Percentiles rank a stretch among this genome's conserved stretches.
These are phyloP conservation scores for Xylariaceae sp. DNA, from an alignment of 2,329 filamentous ascomycete species.

Conservation along the genomic window DNA sequence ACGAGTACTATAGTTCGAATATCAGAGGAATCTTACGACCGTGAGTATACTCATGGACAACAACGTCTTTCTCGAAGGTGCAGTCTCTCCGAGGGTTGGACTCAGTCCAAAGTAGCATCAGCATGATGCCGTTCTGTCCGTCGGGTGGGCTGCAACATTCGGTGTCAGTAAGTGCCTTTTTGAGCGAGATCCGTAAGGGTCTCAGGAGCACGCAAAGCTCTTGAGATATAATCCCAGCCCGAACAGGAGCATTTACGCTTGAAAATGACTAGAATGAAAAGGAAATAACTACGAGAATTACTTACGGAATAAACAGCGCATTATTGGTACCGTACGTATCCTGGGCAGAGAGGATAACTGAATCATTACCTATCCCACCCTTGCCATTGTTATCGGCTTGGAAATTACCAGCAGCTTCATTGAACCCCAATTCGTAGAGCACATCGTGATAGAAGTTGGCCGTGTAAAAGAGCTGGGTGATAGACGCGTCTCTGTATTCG, in stretches of 20 bases:
- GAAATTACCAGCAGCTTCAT: conserved; percentile 65
- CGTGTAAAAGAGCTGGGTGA: conserved; percentile 67
- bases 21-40: conserved; percentile 44
- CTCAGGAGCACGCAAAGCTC: no score
- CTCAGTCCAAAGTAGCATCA: conserved; percentile 63
- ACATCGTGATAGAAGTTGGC: conserved; percentile 66
- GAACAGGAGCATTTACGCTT: no score
- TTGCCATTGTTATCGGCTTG: conserved; percentile 61
- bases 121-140: conserved; percentile 48
- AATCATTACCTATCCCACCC: conserved; percentile 59
- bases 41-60: conserved; percentile 68
- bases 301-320: conserved; percentile 46
- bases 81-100: conserved; percentile 58
- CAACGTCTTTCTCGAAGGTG: conserved; percentile 63
- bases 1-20: neutral
- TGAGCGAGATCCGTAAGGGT: no score
- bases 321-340: conserved; percentile 62
- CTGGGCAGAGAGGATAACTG: conserved; percentile 62
- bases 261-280: no score
- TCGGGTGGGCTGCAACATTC: conserved; percentile 61
- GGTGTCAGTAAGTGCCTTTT: no score
- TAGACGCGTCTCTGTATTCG: conserved; percentile 59
- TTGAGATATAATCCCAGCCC: no score
- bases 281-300: neutral
- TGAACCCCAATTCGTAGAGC: conserved; percentile 63